phyloP scores from a whole-genome alignment of 2,329 filamentous ascomycete genomes.

The Clonostachys sp. region DNA sequence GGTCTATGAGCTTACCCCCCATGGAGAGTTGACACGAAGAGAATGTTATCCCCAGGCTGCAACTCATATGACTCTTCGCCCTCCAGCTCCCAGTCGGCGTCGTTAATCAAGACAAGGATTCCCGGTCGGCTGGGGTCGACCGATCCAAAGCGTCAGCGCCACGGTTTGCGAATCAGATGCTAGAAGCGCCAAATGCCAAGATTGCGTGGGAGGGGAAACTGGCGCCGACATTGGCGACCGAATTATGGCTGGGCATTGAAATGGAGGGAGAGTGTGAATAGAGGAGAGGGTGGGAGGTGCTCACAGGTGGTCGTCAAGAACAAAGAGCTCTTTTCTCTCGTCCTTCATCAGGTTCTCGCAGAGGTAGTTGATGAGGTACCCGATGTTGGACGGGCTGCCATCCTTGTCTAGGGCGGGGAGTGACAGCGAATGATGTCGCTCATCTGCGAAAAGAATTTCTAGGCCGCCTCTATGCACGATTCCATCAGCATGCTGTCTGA shows the following conservation, averaged over 20 bases:
- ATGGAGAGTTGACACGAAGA: slow-evolving; percentile 96
- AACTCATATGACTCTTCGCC: slow-evolving; percentile 89
- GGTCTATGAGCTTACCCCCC: slow-evolving; percentile 58
- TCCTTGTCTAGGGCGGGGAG: slow-evolving; percentile 60
- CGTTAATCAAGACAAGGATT: slow-evolving; percentile 94
- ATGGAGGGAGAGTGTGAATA: slow-evolving; percentile 1
- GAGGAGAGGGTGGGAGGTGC: slow-evolving; percentile 27
- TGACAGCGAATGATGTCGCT: slow-evolving; percentile 66
- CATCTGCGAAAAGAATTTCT: slow-evolving; percentile 87
- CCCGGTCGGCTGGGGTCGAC: slow-evolving; percentile 69
- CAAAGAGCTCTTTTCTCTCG: slow-evolving; percentile 79
- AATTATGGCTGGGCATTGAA: background rate
- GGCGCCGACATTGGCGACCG: background rate
- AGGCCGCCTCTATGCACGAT: slow-evolving; percentile 69
- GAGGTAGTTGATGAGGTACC: slow-evolving; percentile 73
- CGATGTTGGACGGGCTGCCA: slow-evolving; percentile 62
- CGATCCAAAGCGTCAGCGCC: slow-evolving; percentile 8
- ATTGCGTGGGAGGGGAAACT: background rate
- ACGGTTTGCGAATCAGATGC: slow-evolving; percentile 4
- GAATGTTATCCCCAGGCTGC: slow-evolving; percentile 75
- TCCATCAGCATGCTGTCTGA: background rate
- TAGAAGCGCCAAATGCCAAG: background rate
- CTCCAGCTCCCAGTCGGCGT: slow-evolving; percentile 97
- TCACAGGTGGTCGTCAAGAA: slow-evolving; percentile 84
- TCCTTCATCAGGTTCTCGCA: slow-evolving; percentile 83